Evolutionary conservation across 345 rosid species (phyloP).

Genomic region (Viola odorata): DNA sequence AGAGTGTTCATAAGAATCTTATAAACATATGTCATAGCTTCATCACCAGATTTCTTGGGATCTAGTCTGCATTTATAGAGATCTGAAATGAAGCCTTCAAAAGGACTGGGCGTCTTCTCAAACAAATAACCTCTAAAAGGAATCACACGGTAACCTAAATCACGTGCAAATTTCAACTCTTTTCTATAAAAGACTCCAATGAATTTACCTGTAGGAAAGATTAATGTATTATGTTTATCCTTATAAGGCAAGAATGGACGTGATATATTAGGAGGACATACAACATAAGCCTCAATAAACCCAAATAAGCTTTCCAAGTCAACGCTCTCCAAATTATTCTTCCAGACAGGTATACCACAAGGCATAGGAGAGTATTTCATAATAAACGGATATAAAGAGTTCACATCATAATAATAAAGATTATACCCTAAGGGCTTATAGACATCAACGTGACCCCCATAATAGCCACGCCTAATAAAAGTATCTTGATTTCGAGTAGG

Average conservation of each 20-base stretch:
- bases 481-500: neutral
- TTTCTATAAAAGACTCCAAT: neutral
- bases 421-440: neutral
- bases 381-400: conserved; percentile 14
- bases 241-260: neutral
- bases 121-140: neutral
- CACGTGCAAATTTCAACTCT: neutral
- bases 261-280: conserved; percentile 5
- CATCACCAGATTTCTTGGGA: neutral
- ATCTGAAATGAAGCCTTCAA: neutral
- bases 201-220: neutral
- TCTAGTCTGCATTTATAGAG: neutral
- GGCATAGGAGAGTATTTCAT: conserved; percentile 11
- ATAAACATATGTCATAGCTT: too few relatives aligned
- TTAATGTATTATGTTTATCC: neutral
- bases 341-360: conserved; percentile 7
- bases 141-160: neutral
- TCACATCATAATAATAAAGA: conserved; percentile 6
- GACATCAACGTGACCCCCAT: neutral
- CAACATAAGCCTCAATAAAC: conserved; percentile 17
- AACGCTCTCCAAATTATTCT: neutral
- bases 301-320: conserved; percentile 7
- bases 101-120: neutral
- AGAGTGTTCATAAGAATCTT: too few relatives aligned
- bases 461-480: neutral